Percentiles rank a stretch among this genome's conserved stretches.
These are phyloP conservation scores for Phalaenopsis hybrid DNA, from an alignment of 116 monocot genomes.

Conservation along the genomic window DNA sequence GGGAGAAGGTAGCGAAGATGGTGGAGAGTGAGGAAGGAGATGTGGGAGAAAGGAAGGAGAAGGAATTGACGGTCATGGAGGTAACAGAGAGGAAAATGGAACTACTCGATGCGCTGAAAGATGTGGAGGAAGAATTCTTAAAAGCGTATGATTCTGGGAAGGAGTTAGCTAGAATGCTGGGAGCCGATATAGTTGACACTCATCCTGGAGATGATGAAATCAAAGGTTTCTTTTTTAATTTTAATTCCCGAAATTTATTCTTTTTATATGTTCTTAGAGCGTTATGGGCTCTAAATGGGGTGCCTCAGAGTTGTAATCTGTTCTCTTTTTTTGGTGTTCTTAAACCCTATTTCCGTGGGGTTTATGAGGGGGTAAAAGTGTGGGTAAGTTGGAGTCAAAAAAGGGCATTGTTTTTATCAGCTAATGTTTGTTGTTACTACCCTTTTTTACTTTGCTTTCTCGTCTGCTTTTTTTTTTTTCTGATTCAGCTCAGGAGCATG, in stretches of 20 bases:
- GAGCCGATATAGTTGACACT: slow-evolving; percentile 37
- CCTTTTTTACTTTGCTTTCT: slow-evolving; percentile 1
- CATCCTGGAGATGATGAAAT: slow-evolving; percentile 35
- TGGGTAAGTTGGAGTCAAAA: background rate
- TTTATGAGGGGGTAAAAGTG: background rate
- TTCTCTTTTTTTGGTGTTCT: background rate
- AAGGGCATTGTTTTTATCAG: background rate
- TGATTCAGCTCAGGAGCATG: background rate
- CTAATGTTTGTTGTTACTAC: background rate
- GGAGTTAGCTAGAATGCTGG: slow-evolving; percentile 81
- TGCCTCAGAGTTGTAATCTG: background rate
- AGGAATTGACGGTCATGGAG: slow-evolving; percentile 36
- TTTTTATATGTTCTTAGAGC: background rate
- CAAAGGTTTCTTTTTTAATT: slow-evolving; percentile 54
- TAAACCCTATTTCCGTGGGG: slow-evolving; percentile 1
- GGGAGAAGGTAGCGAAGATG: slow-evolving; percentile 3
- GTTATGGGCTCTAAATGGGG: background rate
- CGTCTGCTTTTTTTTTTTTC: background rate
- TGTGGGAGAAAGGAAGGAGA: slow-evolving; percentile 14
- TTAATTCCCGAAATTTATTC: background rate
- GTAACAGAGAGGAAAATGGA: slow-evolving; percentile 47
- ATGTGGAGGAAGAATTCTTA: slow-evolving; percentile 78
- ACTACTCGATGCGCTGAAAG: slow-evolving; percentile 75
- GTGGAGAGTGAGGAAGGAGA: slow-evolving; percentile 8
- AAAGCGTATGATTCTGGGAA: slow-evolving; percentile 79